Conservation (phyloP, 352 stramenopile species). For the Aphanomyces astaci region DNA sequence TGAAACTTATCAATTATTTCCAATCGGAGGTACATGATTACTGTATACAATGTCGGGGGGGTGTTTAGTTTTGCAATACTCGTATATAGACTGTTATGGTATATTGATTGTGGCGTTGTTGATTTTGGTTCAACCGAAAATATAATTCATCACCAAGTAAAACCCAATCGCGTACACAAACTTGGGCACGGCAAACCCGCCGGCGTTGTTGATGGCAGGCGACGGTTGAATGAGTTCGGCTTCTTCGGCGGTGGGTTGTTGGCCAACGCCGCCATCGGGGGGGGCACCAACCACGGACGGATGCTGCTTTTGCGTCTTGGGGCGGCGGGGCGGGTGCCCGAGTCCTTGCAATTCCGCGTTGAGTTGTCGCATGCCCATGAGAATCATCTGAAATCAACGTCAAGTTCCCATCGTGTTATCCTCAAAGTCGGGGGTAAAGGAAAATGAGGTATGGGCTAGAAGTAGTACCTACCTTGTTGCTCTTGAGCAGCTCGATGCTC, state of each 20-base stretch:
- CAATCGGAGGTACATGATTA: too few species aligned
- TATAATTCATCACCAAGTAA: conserved; percentile 64
- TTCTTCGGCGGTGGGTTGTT: conserved; percentile 31
- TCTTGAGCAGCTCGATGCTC: conserved; percentile 68
- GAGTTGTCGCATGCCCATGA: conserved; percentile 68
- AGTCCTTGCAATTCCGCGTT: conserved; percentile 61
- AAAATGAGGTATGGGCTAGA: too few species aligned
- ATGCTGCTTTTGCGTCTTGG: conserved; percentile 45
- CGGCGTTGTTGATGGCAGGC: conserved; percentile 42
- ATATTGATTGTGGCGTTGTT: neutral
- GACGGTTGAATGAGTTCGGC: conserved; percentile 35
- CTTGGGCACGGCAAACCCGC: conserved; percentile 41
- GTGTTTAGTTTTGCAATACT: too few species aligned
- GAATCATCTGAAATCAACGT: conserved; percentile 40
- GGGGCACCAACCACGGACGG: conserved; percentile 4
- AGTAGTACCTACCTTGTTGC: conserved; percentile 73
- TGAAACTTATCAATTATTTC: too few species aligned
- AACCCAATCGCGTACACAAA: conserved; percentile 65
- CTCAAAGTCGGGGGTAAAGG: too few species aligned
- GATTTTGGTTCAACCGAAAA: conserved; percentile 35
- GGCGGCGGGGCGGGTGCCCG: conserved; percentile 33
- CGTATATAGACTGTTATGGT: too few species aligned
- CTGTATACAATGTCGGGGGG: too few species aligned
- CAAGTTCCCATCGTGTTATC: neutral
- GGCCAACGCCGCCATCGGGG: too few species aligned